Percentiles rank a stretch among this genome's conserved stretches.
phyloP scores from a whole-genome alignment of 345 rosid species.

The Hibiscus trionum region DNA sequence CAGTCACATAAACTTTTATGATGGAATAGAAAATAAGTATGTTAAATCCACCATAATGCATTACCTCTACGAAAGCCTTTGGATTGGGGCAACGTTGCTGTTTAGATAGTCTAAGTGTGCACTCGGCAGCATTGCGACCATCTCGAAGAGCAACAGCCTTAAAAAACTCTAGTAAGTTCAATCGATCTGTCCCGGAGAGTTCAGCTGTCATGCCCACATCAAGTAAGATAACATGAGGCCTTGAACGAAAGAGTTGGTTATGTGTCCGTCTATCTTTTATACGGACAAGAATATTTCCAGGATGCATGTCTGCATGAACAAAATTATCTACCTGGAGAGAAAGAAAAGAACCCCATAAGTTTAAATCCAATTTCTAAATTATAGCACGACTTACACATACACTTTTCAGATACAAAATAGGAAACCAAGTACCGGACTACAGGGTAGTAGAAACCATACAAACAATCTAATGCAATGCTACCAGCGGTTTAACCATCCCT shows the following conservation, averaged over 20 bases:
- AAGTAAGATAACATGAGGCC: conserved; percentile 69
- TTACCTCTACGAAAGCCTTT: conserved; percentile 52
- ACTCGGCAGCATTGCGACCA: conserved; percentile 68
- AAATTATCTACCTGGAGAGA: conserved; percentile 64
- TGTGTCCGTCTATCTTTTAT: conserved; percentile 39
- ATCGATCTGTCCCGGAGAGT: conserved; percentile 51
- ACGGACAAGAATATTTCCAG: conserved; percentile 72
- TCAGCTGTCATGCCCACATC: conserved; percentile 89
- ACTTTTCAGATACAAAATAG: background rate
- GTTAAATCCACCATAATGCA: background rate
- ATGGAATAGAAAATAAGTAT: background rate
- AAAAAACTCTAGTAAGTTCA: conserved; percentile 58
- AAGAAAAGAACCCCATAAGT: background rate
- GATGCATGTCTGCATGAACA: conserved; percentile 84
- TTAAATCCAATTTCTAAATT: background rate
- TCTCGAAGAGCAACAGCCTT: conserved; percentile 65
- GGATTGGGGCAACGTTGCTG: conserved; percentile 65
- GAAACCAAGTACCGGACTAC: background rate
- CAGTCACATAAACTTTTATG: background rate
- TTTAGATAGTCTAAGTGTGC: conserved; percentile 54
- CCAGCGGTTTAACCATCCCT: background rate
- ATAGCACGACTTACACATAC: background rate
- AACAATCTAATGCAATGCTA: background rate
- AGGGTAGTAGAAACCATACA: background rate
- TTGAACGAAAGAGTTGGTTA: conserved; percentile 46